Base-by-base conservation (phyloP, 2,329 filamentous ascomycete genomes). In the Venturia effusa region DNA sequence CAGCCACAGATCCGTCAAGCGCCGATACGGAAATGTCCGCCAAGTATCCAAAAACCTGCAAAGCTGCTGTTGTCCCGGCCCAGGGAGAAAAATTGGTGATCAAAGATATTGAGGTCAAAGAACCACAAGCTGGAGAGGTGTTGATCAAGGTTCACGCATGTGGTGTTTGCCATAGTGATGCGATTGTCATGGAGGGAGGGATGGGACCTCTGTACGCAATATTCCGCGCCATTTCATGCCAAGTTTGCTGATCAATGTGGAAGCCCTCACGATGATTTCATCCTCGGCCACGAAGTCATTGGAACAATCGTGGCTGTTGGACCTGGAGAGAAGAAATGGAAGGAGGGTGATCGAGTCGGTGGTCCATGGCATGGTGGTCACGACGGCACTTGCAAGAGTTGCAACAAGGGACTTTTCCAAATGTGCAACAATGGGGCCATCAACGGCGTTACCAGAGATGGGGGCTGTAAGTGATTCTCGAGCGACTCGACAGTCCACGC, bases 201-300 rank as follows among this genome's bases (percentile, higher is more conserved):
- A 75, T 87, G 54, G 83, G 83, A 13, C 79, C 83, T 54, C 69
- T 79, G 24, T 86, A 60, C 24, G 34, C 34, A 10, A 59, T 15
- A 13, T 34, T 6, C 22, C 32, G n/a, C 37, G 17, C n/a, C 40
- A 37, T 30, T 48, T 24, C 24, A 39, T 8, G 39, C 34, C 19
- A 51, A 59, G 59, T 34, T 4, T 17, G 1, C 8, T 37, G 27
- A 51, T 30, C 17, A 30, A 30, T 11, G 19, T 8, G 8, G n/a
- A 15, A 66, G 64, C 48, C 68, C 57, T n/a, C 57, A 67, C 3
- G 78, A 75, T 68, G 87, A 87, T 1, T 80, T 83, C 6, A 75
- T 85, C 1, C 85, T 87, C 0, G 89, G 89, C 27, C 89, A 92
- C 74, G 88, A 92, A 72, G 77, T 88, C 40, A 82, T 92, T 63